Evolutionary conservation across 2,329 filamentous ascomycete genomes (phyloP).

Genomic region (Dryadomyces sulphureus): DNA sequence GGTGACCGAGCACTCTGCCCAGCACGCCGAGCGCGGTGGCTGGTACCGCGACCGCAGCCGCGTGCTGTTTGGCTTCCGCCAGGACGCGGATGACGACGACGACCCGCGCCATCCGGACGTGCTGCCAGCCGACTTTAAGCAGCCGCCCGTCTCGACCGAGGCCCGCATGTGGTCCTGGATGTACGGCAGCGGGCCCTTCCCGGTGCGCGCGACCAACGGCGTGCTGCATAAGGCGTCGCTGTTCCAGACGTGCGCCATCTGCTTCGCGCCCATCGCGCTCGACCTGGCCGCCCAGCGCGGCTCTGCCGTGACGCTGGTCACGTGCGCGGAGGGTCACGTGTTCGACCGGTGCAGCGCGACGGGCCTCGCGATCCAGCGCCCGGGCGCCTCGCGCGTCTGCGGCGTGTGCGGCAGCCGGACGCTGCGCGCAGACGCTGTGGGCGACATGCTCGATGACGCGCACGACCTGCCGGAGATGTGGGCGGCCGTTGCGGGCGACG

Average conservation of each 20-base stretch:
- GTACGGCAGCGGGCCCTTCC: conserved; percentile 32
- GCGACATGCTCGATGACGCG: conserved; percentile 12
- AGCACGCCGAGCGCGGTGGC: conserved; percentile 28
- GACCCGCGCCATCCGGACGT: background rate
- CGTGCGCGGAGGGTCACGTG: conserved; percentile 21
- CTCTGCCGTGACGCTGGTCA: background rate
- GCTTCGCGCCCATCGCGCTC: conserved; percentile 15
- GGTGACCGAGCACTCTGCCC: conserved; percentile 31
- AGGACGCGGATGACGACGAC: background rate
- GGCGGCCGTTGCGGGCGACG: conserved; percentile 11
- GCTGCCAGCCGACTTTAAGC: background rate
- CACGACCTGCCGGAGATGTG: conserved; percentile 5
- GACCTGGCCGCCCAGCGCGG: background rate
- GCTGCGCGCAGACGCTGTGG: conserved; percentile 28
- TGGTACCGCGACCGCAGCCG: conserved; percentile 22
- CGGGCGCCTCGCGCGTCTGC: conserved; percentile 37
- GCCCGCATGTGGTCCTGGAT: conserved; percentile 42
- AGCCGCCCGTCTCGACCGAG: conserved; percentile 22
- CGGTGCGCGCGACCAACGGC: conserved; percentile 8
- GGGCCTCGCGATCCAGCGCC: conserved; percentile 37
- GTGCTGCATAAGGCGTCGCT: background rate
- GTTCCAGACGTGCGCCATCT: conserved; percentile 32
- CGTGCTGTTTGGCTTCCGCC: conserved; percentile 20
- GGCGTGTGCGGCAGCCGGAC: conserved; percentile 39
- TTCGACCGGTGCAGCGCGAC: conserved; percentile 38